A percentile compares a stretch with the other conserved stretches of the same genome.
Evolutionary conservation across 306 rosid genomes (phyloP).

Genomic region (Biancaea sappan): DNA sequence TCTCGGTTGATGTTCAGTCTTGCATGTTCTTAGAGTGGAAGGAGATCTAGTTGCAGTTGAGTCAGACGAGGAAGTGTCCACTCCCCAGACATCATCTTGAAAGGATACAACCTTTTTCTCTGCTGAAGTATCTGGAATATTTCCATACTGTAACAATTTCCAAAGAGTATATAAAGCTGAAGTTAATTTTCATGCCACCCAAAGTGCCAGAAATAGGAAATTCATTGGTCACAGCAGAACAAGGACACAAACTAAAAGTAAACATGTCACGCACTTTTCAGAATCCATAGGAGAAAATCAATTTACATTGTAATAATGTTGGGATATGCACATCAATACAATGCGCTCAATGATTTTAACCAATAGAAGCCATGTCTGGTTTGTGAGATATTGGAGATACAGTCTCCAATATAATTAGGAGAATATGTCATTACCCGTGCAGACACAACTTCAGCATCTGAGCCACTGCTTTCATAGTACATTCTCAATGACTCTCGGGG

Average conservation of each 20-base stretch:
- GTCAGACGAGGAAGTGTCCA: constrained; percentile 35
- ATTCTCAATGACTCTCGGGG: constrained; percentile 8
- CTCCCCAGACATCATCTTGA: not conserved
- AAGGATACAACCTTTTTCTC: not conserved
- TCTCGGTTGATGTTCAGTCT: constrained; percentile 25
- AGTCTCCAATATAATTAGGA: constrained; percentile 27
- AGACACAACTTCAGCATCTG: constrained; percentile 37
- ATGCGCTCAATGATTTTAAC: constrained; percentile 16
- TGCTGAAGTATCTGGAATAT: not conserved
- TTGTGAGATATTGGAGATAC: constrained; percentile 24
- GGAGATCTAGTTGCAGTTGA: no score
- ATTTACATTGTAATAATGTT: constrained; percentile 5
- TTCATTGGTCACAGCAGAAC: constrained; percentile 16
- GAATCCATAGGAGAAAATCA: constrained; percentile 29
- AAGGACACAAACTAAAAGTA: constrained; percentile 26
- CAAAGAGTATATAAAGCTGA: not conserved
- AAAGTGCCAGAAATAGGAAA: not conserved
- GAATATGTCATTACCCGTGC: constrained; percentile 42
- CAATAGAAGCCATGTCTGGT: not conserved
- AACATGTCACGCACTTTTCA: not conserved
- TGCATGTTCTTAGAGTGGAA: not conserved
- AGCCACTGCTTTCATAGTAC: constrained; percentile 41
- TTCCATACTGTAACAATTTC: constrained; percentile 37
- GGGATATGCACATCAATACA: constrained; percentile 8
- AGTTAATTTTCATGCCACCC: constrained; percentile 7